phyloP scores from a whole-genome alignment of 2,329 filamentous ascomycete species.

The Exophiala oligosperma region DNA sequence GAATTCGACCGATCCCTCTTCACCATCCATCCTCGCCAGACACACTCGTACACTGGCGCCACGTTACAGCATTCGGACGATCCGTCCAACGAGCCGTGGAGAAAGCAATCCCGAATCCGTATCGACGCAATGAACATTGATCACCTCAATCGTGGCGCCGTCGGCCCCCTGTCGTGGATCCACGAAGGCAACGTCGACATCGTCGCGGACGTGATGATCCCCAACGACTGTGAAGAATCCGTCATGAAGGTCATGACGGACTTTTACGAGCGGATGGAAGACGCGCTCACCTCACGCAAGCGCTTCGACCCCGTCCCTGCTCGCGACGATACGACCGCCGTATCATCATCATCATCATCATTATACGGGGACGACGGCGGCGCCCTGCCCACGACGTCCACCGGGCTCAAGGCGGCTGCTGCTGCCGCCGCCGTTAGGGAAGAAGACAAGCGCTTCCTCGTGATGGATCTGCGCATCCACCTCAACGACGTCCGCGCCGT shows the following conservation, averaged over 20 bases:
- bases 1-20: conserved; percentile 95
- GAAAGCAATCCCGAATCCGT: conserved; percentile 88
- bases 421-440: conserved; percentile 19
- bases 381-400: neutral
- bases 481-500: conserved; percentile 92
- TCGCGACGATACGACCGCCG: conserved; percentile 5
- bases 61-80: conserved; percentile 53
- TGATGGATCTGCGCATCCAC: conserved; percentile 93
- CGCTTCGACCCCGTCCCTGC: conserved; percentile 12
- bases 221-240: conserved; percentile 80
- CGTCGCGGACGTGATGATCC: conserved; percentile 92
- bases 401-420: conserved; percentile 1
- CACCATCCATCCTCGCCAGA: conserved; percentile 91
- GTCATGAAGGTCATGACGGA: conserved; percentile 95
- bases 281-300: conserved; percentile 38
- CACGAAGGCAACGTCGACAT: conserved; percentile 97
- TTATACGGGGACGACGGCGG: conserved; percentile 18
- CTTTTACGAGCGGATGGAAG: conserved; percentile 94
- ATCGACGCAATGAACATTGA: conserved; percentile 95
- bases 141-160: conserved; percentile 88
- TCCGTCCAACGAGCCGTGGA: conserved; percentile 70
- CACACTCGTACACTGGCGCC: conserved; percentile 72
- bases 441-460: conserved; percentile 74
- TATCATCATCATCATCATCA: neutral
- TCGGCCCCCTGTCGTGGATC: conserved; percentile 96